phyloP scores from a whole-genome alignment of 768 basidiomycete species.

The Stropharia rugosoannulata region DNA sequence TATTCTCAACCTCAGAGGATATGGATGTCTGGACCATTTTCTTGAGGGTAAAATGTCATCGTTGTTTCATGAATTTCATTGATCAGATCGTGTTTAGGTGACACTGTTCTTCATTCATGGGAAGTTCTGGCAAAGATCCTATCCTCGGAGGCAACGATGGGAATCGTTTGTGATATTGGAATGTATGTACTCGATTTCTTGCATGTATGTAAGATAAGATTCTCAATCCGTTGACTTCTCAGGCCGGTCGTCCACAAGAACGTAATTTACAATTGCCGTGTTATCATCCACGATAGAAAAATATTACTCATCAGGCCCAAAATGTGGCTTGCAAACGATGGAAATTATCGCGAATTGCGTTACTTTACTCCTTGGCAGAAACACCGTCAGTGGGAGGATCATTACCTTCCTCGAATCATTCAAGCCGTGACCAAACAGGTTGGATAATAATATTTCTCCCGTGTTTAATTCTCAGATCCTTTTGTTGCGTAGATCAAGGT shows the following conservation, averaged over 20 bases:
- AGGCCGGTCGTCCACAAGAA: constrained; percentile 99
- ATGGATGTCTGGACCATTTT: constrained; percentile 97
- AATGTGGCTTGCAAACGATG: constrained; percentile 99
- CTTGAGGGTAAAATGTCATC: constrained; percentile 68
- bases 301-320: constrained; percentile 96
- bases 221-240: background rate
- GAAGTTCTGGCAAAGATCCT: constrained; percentile 94
- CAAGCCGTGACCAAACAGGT: constrained; percentile 89
- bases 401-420: constrained; percentile 88
- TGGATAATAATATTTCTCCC: background rate
- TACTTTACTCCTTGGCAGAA: constrained; percentile 97
- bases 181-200: constrained; percentile 59
- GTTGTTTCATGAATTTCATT: background rate
- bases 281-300: constrained; percentile 82
- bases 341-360: constrained; percentile 88
- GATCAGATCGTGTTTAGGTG: constrained; percentile 52
- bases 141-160: constrained; percentile 70
- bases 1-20: constrained; percentile 59
- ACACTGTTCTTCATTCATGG: constrained; percentile 96
- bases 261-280: constrained; percentile 94
- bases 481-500: constrained; percentile 64
- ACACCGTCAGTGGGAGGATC: constrained; percentile 86
- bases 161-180: constrained; percentile 95
- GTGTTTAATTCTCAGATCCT: background rate
- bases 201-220: too few species aligned